Conservation (phyloP, 257 asterid species). For the Capsicum chinense region DNA sequence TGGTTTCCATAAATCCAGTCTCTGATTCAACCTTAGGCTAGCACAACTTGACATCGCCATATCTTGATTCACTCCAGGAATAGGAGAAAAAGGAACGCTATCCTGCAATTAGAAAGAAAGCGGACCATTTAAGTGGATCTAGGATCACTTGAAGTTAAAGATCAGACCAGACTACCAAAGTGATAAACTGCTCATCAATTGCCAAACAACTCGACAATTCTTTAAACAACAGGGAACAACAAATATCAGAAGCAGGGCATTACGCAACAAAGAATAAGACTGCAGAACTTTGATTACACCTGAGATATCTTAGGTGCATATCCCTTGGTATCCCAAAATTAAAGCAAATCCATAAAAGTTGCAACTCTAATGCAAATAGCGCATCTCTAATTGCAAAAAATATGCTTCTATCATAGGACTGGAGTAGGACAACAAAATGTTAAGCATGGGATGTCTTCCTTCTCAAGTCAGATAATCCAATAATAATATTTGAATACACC, state of each 20-base stretch:
- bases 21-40: constrained; percentile 43
- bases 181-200: neutral
- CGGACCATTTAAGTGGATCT: neutral
- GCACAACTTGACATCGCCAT: constrained; percentile 40
- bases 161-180: neutral
- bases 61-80: constrained; percentile 54
- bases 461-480: neutral
- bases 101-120: constrained; percentile 52
- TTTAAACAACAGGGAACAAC: neutral
- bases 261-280: neutral
- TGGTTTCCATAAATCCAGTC: constrained; percentile 53
- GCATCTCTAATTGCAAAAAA: neutral
- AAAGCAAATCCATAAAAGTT: constrained; percentile 1
- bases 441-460: neutral
- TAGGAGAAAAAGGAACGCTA: constrained; percentile 42
- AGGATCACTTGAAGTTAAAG: neutral
- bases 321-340: neutral
- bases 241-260: neutral
- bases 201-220: neutral
- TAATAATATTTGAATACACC: neutral
- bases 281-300: neutral
- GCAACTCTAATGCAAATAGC: neutral
- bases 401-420: constrained; percentile 11
- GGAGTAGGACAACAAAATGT: neutral
- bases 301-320: neutral